Conservation (phyloP, 352 stramenopile genomes). For the Phytophthora vignae region DNA sequence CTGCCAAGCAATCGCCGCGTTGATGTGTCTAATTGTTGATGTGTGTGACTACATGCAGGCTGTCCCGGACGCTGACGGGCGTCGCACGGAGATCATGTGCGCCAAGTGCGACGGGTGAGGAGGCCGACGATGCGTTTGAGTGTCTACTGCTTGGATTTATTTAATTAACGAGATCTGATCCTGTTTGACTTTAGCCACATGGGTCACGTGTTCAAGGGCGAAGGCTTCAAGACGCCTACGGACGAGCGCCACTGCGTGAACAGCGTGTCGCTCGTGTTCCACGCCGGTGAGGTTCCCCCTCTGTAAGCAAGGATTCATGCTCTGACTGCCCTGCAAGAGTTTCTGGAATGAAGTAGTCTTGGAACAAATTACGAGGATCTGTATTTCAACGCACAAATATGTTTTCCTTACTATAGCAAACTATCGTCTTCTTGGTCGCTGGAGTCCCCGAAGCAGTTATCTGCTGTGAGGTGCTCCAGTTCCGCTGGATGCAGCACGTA, state of each 20-base stretch:
- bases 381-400: conserved; percentile 22
- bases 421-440: conserved; percentile 63
- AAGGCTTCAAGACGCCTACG: conserved; percentile 89
- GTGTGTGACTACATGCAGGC: conserved; percentile 40
- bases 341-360: conserved; percentile 11
- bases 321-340: neutral
- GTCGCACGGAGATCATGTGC: conserved; percentile 90
- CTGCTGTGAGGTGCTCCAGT: conserved; percentile 55
- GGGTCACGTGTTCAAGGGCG: conserved; percentile 92
- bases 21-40: neutral
- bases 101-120: conserved; percentile 84
- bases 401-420: conserved; percentile 49
- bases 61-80: conserved; percentile 71
- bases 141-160: conserved; percentile 8
- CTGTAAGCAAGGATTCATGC: conserved; percentile 31
- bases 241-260: conserved; percentile 93
- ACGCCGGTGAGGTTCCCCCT: conserved; percentile 62
- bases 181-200: conserved; percentile 69
- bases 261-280: conserved; percentile 90
- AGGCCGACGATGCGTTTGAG: neutral
- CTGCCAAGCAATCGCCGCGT: neutral
- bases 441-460: conserved; percentile 55
- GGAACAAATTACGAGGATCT: conserved; percentile 15
- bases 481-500: conserved; percentile 55
- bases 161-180: conserved; percentile 18